Evolutionary conservation across 148 eudicot species (phyloP), one percentile per base, ranked within the genome.

Genomic region (Rheum nobile): DNA sequence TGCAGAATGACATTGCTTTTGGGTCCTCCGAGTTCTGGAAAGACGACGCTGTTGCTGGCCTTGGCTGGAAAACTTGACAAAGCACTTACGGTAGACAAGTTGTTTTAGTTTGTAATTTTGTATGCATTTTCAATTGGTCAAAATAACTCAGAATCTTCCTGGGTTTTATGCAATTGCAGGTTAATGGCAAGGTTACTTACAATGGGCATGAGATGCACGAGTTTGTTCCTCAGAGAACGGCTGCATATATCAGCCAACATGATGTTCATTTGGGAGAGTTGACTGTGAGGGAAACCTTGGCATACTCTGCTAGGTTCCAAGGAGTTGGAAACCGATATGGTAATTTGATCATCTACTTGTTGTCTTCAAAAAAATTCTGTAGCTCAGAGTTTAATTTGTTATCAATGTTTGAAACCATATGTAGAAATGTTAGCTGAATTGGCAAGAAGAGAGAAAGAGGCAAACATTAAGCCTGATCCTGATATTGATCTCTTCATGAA

Each of bases 401-500:
- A 6, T 32, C 17, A 12, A 16, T 65, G 41, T 65, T 32, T 32
- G 21, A 26, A 17, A 28, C 50, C 19, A 71, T 55, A n/a, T 75
- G 67, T 65, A 81, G 84, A 82, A 0, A 82, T 79, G 79, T 44
- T 82, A 71, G 67, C 77, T 24, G 82, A 82, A 61, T 70, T 82
- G 48, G 38, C 79, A 6, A 79, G 82, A 75, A 82, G 84, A 82
- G 84, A 82, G 67, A 82, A 78, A 73, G 57, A 76, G 38, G 82
- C 81, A 38, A 76, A 82, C 16, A 82, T 82, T 38, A 82, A 75
- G 75, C 82, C 84, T 76, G 84, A 82, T 79, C 82, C 77, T 6
- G 84, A 82, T 76, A 48, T 82, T 16, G 84, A 82, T 70, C 47
- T 82, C 75, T 82, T 72, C 71, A 79, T 82, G 79, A 82, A 82